phyloP scores from a whole-genome alignment of 139 green algal genomes.

The Desmodesmus armatus region DNA sequence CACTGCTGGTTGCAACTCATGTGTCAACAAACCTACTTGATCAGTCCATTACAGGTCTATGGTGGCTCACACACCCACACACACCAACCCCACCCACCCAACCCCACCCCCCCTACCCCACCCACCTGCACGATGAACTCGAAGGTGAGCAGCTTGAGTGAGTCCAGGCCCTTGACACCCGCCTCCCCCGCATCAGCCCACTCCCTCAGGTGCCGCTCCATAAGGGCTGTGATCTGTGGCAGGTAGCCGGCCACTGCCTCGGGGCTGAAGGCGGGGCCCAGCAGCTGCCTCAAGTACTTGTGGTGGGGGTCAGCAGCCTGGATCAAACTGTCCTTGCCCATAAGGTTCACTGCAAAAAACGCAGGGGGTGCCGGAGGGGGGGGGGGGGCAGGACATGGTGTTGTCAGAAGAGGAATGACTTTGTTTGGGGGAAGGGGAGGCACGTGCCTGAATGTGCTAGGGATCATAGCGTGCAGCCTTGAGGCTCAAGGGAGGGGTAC shows the following conservation, averaged over 20 bases:
- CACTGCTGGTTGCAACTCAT: no score
- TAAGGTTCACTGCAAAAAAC: conserved; percentile 13
- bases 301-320: conserved; percentile 27
- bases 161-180: conserved; percentile 29
- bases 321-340: conserved; percentile 35
- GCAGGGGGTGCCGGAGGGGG: not conserved
- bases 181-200: conserved; percentile 16
- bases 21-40: no score
- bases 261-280: conserved; percentile 33
- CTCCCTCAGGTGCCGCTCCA: not conserved
- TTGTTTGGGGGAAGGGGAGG: not conserved
- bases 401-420: not conserved
- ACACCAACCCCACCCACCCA: not conserved
- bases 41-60: no score
- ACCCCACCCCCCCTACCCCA: not conserved
- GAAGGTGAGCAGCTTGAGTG: conserved; percentile 34
- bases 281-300: conserved; percentile 34
- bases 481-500: no score
- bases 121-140: conserved; percentile 41
- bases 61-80: no score
- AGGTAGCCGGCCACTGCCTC: not conserved
- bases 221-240: conserved; percentile 8
- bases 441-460: not conserved
- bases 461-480: not conserved
- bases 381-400: not conserved